Base-by-base conservation (phyloP, 345 rosid genomes). In the Barbarea vulgaris region DNA sequence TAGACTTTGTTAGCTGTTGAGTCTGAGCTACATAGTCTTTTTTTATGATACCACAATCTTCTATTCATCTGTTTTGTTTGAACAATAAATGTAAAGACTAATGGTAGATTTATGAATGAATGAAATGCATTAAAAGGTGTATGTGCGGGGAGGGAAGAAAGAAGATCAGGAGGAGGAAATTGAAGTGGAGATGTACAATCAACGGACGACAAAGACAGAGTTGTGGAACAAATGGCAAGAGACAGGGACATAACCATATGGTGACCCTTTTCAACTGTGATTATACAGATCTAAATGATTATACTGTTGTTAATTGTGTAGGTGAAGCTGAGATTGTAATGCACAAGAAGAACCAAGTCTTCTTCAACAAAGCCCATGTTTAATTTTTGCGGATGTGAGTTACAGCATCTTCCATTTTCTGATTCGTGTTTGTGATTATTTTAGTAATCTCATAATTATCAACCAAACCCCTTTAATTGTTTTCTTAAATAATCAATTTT, bases 171-270 rank as follows among this genome's bases (percentile, higher is more conserved):
- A 85, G 46, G 87, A 86, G 71, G 83, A 84, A n/a, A 64, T 83
- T 34, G 96, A 89, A 77, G 75, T 87, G 39, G 91, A 93, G 58
- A 88, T 85, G 34, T 89, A 84, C 85, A 88, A 84, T 63, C 97
- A 92, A 80, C 98, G 99, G 22, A 87, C 81, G 96, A 78, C 81
- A 70, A 92, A 90, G 85, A 95, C 98, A 9, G 98, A 95, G 84
- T 82, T 95, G 1, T 92, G 98, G 87, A 92, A 95, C 87, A 95
- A 95, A 53, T 95, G 99, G 99, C 93, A 95, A 79, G 93, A 90
- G 84, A 92, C 90, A 2, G 94, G 97, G 21, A 36, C 87, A 31
- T 92, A 97, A 59, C 97, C 97, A 13, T 89, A 92, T 31, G 87
- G 87, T 12, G 84, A 86, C 17, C 82, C 85, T 63, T 95, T 94